A percentile compares a stretch with the other conserved stretches of the same genome.
phyloP scores from a whole-genome alignment of 2,329 filamentous ascomycete genomes.

The Apiospora aurea region DNA sequence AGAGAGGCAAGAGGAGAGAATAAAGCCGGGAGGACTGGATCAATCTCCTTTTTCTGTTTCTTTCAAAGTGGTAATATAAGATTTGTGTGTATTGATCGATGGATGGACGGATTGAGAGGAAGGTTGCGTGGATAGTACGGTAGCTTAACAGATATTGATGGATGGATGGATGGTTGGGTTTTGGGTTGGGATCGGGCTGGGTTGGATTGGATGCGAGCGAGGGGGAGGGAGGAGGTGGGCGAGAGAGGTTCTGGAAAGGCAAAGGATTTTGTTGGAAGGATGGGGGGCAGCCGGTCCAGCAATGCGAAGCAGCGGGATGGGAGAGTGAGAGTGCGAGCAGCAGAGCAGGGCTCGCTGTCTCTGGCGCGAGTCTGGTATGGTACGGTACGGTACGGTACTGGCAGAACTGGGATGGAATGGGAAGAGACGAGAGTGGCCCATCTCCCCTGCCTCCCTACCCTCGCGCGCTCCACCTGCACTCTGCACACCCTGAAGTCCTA shows the following conservation, averaged over 20 bases:
- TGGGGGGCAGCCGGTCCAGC: background rate
- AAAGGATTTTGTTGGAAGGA: conserved; percentile 24
- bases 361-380: conserved; percentile 3
- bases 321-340: conserved; percentile 1
- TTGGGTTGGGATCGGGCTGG: background rate
- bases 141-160: conserved; percentile 13
- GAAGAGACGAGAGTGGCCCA: too few species aligned
- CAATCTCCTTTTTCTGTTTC: background rate
- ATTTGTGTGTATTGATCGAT: background rate
- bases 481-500: too few species aligned
- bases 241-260: conserved; percentile 21
- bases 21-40: background rate
- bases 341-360: background rate
- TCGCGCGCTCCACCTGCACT: too few species aligned
- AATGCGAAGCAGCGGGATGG: background rate
- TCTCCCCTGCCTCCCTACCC: too few species aligned
- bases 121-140: too few species aligned
- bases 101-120: background rate
- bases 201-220: conserved; percentile 4
- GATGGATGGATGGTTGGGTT: conserved; percentile 4
- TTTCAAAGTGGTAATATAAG: background rate
- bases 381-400: conserved; percentile 6
- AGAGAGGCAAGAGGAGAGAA: background rate
- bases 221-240: conserved; percentile 7
- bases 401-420: too few species aligned